phyloP scores from a whole-genome alignment of 1,139 yeast species.

The Blastobotrys elegans region DNA sequence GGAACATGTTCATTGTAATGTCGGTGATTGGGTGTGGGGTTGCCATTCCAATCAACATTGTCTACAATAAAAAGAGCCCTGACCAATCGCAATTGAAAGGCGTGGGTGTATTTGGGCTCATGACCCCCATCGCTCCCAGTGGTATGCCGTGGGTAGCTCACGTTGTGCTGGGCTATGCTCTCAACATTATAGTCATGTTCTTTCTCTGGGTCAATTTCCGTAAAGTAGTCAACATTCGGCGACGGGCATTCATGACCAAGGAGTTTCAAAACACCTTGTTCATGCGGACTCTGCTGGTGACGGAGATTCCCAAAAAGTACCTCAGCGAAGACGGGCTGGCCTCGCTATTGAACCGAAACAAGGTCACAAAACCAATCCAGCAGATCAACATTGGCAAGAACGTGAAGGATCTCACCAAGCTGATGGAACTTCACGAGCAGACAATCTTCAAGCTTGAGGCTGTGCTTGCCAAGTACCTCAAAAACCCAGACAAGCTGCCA shows the following conservation, averaged over 20 bases:
- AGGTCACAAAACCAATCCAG: conserved; percentile 22
- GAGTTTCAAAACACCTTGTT: conserved; percentile 31
- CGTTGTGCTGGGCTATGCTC: conserved; percentile 34
- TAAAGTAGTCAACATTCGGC: conserved; percentile 30
- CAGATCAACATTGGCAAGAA: conserved; percentile 35
- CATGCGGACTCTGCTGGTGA: conserved; percentile 34
- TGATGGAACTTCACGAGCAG: conserved; percentile 29
- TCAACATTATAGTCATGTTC: conserved; percentile 27
- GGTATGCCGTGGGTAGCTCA: conserved; percentile 35
- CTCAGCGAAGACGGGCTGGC: conserved; percentile 30
- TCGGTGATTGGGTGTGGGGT: conserved; percentile 34
- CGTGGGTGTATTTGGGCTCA: conserved; percentile 35
- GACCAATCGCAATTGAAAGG: conserved; percentile 12
- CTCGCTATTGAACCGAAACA: conserved; percentile 19
- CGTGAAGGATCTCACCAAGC: conserved; percentile 28
- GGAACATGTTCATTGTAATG: conserved; percentile 32
- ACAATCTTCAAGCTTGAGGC: conserved; percentile 30
- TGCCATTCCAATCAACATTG: conserved; percentile 38
- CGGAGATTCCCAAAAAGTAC: conserved; percentile 31
- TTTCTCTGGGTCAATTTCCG: conserved; percentile 32
- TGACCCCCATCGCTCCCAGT: conserved; percentile 35
- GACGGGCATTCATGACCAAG: conserved; percentile 25
- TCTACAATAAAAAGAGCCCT: conserved; percentile 28
- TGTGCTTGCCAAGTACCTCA: conserved; percentile 33
- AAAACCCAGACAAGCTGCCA: conserved; percentile 27